These are phyloP conservation scores for Rheum nobile DNA, from an alignment of 148 eudicot genomes.

Conservation along the genomic window DNA sequence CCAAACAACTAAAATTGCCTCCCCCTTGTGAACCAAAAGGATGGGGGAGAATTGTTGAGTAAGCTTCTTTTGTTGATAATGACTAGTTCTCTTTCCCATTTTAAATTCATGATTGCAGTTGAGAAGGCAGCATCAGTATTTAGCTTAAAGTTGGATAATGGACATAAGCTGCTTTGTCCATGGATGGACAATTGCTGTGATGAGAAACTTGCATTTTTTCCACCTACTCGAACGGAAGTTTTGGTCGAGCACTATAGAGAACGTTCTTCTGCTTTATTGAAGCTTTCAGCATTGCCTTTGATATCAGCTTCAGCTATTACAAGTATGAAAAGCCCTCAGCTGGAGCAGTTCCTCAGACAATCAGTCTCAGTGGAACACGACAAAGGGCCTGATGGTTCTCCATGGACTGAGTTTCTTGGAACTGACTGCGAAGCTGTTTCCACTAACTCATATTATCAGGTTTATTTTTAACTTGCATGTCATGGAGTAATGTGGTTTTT, in stretches of 20 bases:
- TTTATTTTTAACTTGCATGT: constrained; percentile 15
- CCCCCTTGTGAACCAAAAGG: background rate
- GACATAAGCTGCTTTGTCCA: constrained; percentile 83
- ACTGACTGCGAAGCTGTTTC: constrained; percentile 26
- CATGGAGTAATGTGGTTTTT: background rate
- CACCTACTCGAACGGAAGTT: constrained; percentile 38
- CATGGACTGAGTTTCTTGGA: constrained; percentile 29
- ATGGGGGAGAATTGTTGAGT: background rate
- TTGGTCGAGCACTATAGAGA: constrained; percentile 62
- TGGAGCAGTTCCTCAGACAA: constrained; percentile 53
- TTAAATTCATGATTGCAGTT: constrained; percentile 30
- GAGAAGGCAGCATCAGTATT: constrained; percentile 87
- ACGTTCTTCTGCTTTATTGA: constrained; percentile 44
- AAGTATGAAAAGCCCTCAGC: constrained; percentile 44
- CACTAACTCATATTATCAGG: constrained; percentile 63
- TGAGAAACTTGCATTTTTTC: constrained; percentile 68
- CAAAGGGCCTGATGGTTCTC: constrained; percentile 25
- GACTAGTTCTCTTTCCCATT: background rate
- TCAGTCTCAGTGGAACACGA: constrained; percentile 30
- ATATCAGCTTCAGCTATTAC: constrained; percentile 41
- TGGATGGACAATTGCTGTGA: constrained; percentile 85
- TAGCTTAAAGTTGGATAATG: constrained; percentile 82
- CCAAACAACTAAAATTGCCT: background rate
- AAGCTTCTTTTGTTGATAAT: background rate
- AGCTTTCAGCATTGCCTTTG: constrained; percentile 67